These are phyloP conservation scores for Coniosporium apollinis DNA, from an alignment of 495 filamentous ascomycete genomes.

Conservation along the genomic window DNA sequence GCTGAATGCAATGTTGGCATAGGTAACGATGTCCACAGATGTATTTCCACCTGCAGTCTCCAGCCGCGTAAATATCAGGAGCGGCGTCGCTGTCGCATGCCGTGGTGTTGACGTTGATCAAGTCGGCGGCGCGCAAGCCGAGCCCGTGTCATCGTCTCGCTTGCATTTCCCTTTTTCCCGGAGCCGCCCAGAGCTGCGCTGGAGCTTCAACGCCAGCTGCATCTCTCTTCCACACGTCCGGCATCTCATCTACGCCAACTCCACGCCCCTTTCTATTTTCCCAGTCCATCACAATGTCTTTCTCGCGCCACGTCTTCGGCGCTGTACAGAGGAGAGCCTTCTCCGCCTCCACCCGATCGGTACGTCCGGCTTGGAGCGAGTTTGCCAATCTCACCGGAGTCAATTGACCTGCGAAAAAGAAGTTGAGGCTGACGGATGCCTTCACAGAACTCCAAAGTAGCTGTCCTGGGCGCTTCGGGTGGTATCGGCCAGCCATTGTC, in stretches of 20 bases:
- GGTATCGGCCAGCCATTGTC: constrained; percentile 98
- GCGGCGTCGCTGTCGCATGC: no score
- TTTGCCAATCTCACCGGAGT: background rate
- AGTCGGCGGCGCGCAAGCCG: no score
- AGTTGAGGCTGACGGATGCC: constrained; percentile 20
- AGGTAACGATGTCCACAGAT: no score
- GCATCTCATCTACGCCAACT: background rate
- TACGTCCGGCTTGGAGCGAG: constrained; percentile 26
- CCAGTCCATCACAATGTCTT: constrained; percentile 47
- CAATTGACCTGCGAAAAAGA: background rate
- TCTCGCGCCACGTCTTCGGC: constrained; percentile 51
- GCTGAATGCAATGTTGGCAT: no score
- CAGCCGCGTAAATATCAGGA: no score
- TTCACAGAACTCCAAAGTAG: constrained; percentile 79
- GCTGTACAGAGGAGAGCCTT: constrained; percentile 76
- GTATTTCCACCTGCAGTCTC: no score
- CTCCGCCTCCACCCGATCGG: constrained; percentile 80
- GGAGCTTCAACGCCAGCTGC: no score
- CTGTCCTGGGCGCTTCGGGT: constrained; percentile 87
- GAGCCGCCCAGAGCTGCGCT: no score
- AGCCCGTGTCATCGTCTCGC: no score
- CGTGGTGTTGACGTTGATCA: no score
- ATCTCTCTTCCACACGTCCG: background rate
- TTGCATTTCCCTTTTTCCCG: no score
- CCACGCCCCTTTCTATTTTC: background rate